phyloP scores from a whole-genome alignment of 805 yeast species.

The Kodamaea hsintzibuensis region DNA sequence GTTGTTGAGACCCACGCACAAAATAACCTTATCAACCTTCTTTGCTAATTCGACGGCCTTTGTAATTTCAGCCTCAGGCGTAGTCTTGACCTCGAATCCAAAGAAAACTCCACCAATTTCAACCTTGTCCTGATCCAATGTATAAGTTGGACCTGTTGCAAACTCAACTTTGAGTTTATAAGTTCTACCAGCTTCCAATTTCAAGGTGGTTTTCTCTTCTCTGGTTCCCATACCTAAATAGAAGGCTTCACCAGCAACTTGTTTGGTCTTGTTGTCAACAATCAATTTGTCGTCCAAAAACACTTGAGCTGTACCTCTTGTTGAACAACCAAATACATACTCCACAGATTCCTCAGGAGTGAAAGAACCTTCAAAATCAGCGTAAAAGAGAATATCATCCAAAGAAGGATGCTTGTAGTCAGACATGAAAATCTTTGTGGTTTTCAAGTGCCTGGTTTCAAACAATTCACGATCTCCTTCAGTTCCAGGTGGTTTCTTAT shows the following conservation, averaged over 20 bases:
- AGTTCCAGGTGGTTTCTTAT: constrained; percentile 22
- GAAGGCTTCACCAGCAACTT: constrained; percentile 50
- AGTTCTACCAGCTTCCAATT: constrained; percentile 43
- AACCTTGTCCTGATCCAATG: constrained; percentile 13
- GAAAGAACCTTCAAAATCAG: constrained; percentile 44
- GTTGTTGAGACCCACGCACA: constrained; percentile 51
- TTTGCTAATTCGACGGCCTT: constrained; percentile 52
- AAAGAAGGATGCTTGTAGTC: constrained; percentile 21
- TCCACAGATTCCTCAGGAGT: constrained; percentile 48
- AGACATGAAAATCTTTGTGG: constrained; percentile 17
- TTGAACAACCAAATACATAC: constrained; percentile 53
- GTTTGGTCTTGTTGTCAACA: constrained; percentile 57
- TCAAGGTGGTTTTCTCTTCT: constrained; percentile 44
- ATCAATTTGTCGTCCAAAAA: constrained; percentile 53
- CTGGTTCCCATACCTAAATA: constrained; percentile 54
- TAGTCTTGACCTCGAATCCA: constrained; percentile 22
- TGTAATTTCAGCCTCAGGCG: constrained; percentile 23
- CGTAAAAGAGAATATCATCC: constrained; percentile 36
- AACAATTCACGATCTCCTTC: constrained; percentile 23
- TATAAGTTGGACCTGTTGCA: constrained; percentile 50
- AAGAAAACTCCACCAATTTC: constrained; percentile 28
- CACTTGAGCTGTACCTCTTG: constrained; percentile 55
- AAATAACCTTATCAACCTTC: constrained; percentile 51
- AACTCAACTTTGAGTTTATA: constrained; percentile 51
- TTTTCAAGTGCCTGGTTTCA: constrained; percentile 21